Evolutionary conservation across 208 protist species (phyloP), one percentile per base, ranked within the genome.

Genomic region (Leptomonas pyrrhocoris): DNA sequence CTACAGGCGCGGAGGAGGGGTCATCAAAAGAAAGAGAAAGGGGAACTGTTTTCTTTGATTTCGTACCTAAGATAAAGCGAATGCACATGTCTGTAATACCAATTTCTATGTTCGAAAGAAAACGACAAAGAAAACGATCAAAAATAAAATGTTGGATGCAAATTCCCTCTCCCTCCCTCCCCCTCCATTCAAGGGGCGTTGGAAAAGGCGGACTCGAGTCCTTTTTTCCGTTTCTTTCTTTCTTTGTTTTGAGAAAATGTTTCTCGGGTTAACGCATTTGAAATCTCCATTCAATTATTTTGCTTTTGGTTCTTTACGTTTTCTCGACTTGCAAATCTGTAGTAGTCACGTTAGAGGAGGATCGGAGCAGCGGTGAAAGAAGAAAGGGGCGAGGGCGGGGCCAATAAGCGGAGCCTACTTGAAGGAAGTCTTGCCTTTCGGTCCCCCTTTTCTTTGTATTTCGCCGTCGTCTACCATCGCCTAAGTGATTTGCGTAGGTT

Each of bases 151-250:
- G 16, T 6, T 49, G 45, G 18, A 23, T 11, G 45, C 45, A 9
- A 49, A 11, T n/a, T 19, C 15, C 45, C 8, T 49, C 15, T 21
- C 45, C 21, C 45, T 49, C 45, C 21, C 45, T 21, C 18, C 21
- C 45, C 8, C 16, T 49, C 21, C 16, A 23, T 9, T n/a, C 13
- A 23, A 43, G 38, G 38, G 38, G 45, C 21, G 18, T 19, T 19
- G 13, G 16, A 19, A n/a, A 31, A 53, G 23, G 18, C 48, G n/a
- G n/a, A 4, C 15, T 28, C 48, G n/a, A 53, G 43, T 53, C 30
- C 30, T 51, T 67, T 69, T 61, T 49, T 28, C 36, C 61, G 2
- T 68, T 68, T 49, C 59, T 61, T 53, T 53, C 68, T 62, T 63
- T 38, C 34, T 71, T 68, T 66, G 21, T 62, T 68, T 55, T 30